Percentiles rank a stretch among this genome's conserved stretches.
phyloP scores from a whole-genome alignment of 805 yeast species.

The Teunomyces lycoperdinae region DNA sequence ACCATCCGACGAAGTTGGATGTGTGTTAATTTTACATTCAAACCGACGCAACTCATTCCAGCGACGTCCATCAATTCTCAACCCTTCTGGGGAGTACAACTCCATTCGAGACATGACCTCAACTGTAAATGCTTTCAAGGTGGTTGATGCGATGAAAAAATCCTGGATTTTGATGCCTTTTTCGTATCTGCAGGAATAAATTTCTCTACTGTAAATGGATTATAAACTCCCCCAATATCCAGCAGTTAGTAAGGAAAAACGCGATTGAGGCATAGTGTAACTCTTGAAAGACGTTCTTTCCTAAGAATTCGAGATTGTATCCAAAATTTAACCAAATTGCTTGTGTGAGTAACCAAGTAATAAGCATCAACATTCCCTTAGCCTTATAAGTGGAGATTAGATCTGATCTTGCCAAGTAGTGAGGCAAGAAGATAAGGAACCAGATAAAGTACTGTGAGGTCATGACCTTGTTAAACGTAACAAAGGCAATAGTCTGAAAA shows the following conservation, averaged over 20 bases:
- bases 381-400: slow-evolving; percentile 17
- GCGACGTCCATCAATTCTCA: slow-evolving; percentile 89
- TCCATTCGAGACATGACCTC: slow-evolving; percentile 48
- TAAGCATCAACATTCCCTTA: slow-evolving; percentile 41
- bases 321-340: slow-evolving; percentile 78
- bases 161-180: not conserved
- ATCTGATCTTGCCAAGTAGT: slow-evolving; percentile 51
- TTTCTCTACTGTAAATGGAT: slow-evolving; percentile 14
- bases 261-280: slow-evolving; percentile 52
- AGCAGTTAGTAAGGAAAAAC: slow-evolving; percentile 63
- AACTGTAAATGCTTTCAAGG: not conserved
- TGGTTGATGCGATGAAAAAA: slow-evolving; percentile 1
- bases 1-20: slow-evolving; percentile 85
- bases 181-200: not conserved
- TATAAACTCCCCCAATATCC: slow-evolving; percentile 57
- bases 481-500: slow-evolving; percentile 44
- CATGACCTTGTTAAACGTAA: slow-evolving; percentile 53
- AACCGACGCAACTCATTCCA: slow-evolving; percentile 90
- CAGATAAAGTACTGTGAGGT: slow-evolving; percentile 96
- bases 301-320: slow-evolving; percentile 77
- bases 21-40: slow-evolving; percentile 80
- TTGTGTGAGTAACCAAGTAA: slow-evolving; percentile 70
- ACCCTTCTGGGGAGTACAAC: slow-evolving; percentile 92
- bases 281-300: slow-evolving; percentile 59
- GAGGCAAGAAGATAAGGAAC: slow-evolving; percentile 85